Conservation (phyloP, 345 rosid genomes). For the Eucalyptus fibrosa region DNA sequence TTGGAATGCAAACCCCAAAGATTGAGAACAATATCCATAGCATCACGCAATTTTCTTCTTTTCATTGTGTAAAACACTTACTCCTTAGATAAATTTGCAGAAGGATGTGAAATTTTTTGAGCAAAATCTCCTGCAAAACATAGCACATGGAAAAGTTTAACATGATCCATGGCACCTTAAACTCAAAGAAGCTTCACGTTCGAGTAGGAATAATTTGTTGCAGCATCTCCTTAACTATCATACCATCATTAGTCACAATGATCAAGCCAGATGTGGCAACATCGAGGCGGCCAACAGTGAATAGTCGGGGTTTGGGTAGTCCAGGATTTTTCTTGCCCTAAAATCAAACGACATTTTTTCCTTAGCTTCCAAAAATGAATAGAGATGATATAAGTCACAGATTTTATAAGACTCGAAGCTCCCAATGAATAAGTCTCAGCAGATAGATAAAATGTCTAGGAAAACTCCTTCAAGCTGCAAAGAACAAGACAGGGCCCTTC, state of each 20-base stretch:
- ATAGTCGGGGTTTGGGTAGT: constrained; percentile 70
- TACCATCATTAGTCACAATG: constrained; percentile 89
- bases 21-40: neutral
- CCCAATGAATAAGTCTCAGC: neutral
- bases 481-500: neutral
- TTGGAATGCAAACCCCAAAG: neutral
- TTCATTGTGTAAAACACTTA: constrained; percentile 11
- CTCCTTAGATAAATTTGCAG: constrained; percentile 77
- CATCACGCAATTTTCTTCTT: neutral
- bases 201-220: neutral
- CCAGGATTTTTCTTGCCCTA: constrained; percentile 69
- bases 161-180: neutral
- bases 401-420: neutral
- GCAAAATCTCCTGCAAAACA: constrained; percentile 74
- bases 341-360: neutral
- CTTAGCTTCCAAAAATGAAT: neutral
- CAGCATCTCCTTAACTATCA: neutral
- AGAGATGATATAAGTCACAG: neutral
- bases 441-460: neutral
- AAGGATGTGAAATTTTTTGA: constrained; percentile 82
- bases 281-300: constrained; percentile 95
- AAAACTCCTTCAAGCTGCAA: neutral
- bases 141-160: neutral
- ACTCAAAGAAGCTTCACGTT: neutral
- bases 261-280: constrained; percentile 90